Conservation (phyloP, 148 eudicot genomes). For the Cornus florida region DNA sequence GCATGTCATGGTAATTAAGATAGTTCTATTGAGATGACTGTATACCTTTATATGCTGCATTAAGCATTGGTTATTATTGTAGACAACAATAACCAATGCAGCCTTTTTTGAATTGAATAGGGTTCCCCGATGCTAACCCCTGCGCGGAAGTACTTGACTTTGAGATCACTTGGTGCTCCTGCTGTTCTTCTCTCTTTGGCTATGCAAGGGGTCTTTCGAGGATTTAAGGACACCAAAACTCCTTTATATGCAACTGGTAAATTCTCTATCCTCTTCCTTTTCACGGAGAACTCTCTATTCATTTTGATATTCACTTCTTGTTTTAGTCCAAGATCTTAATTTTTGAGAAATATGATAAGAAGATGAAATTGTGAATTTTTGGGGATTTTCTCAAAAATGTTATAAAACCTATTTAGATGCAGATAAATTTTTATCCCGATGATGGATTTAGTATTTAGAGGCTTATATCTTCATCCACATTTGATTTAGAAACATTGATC, state of each 20-base stretch:
- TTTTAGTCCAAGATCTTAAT: not conserved
- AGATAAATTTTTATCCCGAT: too few species aligned
- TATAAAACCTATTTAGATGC: not conserved
- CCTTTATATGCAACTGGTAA: slow-evolving; percentile 93
- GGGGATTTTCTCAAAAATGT: not conserved
- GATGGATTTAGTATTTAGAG: not conserved
- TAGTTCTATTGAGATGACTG: slow-evolving; percentile 1
- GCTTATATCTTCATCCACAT: not conserved
- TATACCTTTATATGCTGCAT: not conserved
- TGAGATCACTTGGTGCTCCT: slow-evolving; percentile 89
- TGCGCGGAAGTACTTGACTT: slow-evolving; percentile 64
- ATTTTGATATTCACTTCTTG: too few species aligned
- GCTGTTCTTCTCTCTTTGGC: slow-evolving; percentile 95
- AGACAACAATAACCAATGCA: not conserved
- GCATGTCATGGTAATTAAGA: not conserved
- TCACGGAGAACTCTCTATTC: too few species aligned
- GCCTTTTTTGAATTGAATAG: slow-evolving; percentile 24
- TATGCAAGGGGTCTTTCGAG: slow-evolving; percentile 97
- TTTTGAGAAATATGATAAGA: not conserved
- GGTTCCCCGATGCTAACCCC: slow-evolving; percentile 84
- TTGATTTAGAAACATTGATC: not conserved
- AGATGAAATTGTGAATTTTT: not conserved
- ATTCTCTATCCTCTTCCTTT: not conserved
- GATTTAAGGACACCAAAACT: slow-evolving; percentile 92
- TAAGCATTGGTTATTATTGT: not conserved